Base-by-base conservation (phyloP, 768 basidiomycete genomes). In the Leccinum longicurvipes region DNA sequence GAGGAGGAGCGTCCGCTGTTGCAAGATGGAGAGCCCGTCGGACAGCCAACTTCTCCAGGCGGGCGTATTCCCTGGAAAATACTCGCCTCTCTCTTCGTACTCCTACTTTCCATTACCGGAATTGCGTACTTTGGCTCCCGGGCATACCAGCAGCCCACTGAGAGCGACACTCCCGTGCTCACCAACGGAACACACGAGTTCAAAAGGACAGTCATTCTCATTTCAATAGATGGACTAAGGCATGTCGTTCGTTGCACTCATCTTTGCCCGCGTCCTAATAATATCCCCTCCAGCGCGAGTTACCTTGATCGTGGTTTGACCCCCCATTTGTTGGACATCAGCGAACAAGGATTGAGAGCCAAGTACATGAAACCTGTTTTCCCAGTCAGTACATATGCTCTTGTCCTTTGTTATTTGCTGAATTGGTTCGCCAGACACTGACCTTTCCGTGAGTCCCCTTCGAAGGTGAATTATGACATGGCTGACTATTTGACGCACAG, bases 161-260 rank as follows among this genome's bases (percentile, higher is more conserved):
- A 44, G 2, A 54, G 51, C 11, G 34, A 55, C 19, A 8, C 54
- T 4, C 67, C 69, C 25, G 64, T 85, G 52, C 74, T 79, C 53
- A 89, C 83, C 3, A 95, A 94, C 64, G 92, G 92, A 29, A 94
- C 92, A 2, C 87, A 93, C 61, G 78, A 83, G 42, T 94, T 86
- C 73, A 87, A 81, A 72, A 79, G 83, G 60, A 94, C 91, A 0
- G 89, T 92, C 8, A 67, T 95, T 19, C 80, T 95, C 53, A 83
- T 95, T 4, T 93, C 91, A 27, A 90, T 95, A 32, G 93, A 95
- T 64, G 93, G 93, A 0, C 72, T 95, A 31, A 78, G 89, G 89
- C 85, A 62, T 74, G 71, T 61, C 48, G 12, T 45, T 42, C 23
- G 23, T 42, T 29, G 50, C 23, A 48, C 29, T 5, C 27, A 21